Evolutionary conservation across 768 basidiomycete genomes (phyloP).

Genomic region (Lactarius pseudohatsudake): DNA sequence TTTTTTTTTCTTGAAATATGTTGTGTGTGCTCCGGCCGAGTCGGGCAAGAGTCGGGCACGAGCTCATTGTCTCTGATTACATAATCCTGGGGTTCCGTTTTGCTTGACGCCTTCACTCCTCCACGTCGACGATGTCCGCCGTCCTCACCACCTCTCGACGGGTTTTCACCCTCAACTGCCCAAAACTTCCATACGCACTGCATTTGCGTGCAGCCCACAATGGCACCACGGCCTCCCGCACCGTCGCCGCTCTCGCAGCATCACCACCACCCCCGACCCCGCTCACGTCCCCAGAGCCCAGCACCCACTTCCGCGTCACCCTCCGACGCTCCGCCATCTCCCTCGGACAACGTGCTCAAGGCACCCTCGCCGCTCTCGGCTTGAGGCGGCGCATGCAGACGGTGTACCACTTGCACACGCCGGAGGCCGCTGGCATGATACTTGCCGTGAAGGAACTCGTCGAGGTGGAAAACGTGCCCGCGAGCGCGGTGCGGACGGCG

Average conservation of each 20-base stretch:
- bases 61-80: too few species aligned
- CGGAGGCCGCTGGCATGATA: conserved; percentile 82
- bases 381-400: conserved; percentile 81
- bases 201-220: conserved; percentile 12
- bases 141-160: conserved; percentile 8
- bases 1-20: too few species aligned
- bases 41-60: too few species aligned
- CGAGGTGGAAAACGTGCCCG: conserved; percentile 81
- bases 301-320: conserved; percentile 87
- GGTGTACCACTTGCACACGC: conserved; percentile 73
- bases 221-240: conserved; percentile 21
- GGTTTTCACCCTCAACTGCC: neutral
- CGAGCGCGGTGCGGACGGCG: conserved; percentile 64
- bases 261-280: conserved; percentile 8
- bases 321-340: conserved; percentile 86
- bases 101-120: too few species aligned
- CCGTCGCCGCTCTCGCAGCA: conserved; percentile 17
- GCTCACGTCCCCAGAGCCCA: conserved; percentile 32
- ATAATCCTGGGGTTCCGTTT: too few species aligned
- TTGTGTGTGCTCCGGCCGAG: too few species aligned
- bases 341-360: conserved; percentile 66
- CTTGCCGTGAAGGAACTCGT: conserved; percentile 87
- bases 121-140: conserved; percentile 3
- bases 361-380: conserved; percentile 79
- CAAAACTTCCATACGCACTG: neutral